Evolutionary conservation across 1,284 basidiomycete species (phyloP).

Genomic region (Takashimella koratensis): DNA sequence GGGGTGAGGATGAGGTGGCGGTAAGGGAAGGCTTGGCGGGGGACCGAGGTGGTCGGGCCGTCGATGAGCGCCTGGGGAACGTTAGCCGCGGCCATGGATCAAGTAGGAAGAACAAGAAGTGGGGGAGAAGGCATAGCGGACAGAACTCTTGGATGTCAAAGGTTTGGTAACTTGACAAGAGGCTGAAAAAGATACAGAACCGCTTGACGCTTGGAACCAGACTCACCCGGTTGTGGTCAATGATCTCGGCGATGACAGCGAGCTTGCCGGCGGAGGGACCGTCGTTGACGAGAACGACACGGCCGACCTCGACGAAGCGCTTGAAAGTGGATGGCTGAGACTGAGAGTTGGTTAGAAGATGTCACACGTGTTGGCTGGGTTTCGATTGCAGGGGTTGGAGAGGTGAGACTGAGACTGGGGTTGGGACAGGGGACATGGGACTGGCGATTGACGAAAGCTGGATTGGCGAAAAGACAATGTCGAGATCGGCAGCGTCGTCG

Average conservation of each 20-base stretch:
- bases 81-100: too few species aligned
- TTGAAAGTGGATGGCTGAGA: conserved; percentile 75
- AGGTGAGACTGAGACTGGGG: too few species aligned
- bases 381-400: not conserved
- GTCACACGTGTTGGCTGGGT: not conserved
- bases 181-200: not conserved
- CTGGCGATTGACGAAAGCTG: too few species aligned
- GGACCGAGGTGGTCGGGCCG: conserved; percentile 83
- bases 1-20: conserved; percentile 90
- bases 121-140: not conserved
- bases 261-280: conserved; percentile 84
- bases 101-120: too few species aligned
- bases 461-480: too few species aligned
- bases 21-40: conserved; percentile 88
- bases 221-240: conserved; percentile 96
- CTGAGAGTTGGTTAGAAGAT: not conserved
- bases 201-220: too few species aligned
- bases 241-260: conserved; percentile 94
- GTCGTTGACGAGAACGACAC: conserved; percentile 93
- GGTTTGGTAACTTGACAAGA: not conserved
- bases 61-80: conserved; percentile 97
- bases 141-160: not conserved
- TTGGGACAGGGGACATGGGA: too few species aligned
- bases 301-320: conserved; percentile 97
- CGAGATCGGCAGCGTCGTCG: too few species aligned